A percentile compares a stretch with the other conserved stretches of the same genome.
Conservation (phyloP, 1,284 basidiomycete genomes). For the Flammula alnicola region DNA sequence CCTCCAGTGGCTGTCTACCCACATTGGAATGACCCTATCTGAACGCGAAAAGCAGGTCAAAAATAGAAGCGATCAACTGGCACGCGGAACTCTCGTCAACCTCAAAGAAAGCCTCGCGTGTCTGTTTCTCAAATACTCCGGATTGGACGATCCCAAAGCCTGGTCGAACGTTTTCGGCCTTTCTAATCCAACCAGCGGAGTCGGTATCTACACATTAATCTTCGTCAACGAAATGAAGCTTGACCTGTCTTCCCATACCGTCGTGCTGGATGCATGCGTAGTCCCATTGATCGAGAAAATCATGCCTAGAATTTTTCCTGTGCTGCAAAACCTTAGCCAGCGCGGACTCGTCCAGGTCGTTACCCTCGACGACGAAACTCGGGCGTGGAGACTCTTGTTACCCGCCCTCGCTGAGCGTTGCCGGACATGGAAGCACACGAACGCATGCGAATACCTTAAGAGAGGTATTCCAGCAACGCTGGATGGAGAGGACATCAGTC, state of each 20-base stretch:
- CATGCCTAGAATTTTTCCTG: conserved; percentile 17
- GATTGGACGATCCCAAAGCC: conserved; percentile 1
- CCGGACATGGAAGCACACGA: conserved; percentile 52
- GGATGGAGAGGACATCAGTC: conserved; percentile 31
- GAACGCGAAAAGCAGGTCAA: conserved; percentile 18
- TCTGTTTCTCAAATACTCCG: conserved; percentile 18
- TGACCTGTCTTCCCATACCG: conserved; percentile 48
- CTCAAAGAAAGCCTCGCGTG: conserved; percentile 20
- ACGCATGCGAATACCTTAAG: conserved; percentile 48
- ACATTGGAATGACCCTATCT: conserved; percentile 26
- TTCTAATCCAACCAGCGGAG: conserved; percentile 25
- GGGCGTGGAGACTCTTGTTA: conserved; percentile 51
- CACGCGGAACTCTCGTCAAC: conserved; percentile 16
- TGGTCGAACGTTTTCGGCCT: conserved; percentile 34
- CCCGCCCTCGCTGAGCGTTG: conserved; percentile 55
- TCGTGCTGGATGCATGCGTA: conserved; percentile 49
- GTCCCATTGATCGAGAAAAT: conserved; percentile 37
- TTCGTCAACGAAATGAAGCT: conserved; percentile 46
- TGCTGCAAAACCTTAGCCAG: conserved; percentile 17
- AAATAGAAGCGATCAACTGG: neutral
- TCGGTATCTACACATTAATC: conserved; percentile 38
- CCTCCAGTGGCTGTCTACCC: conserved; percentile 25
- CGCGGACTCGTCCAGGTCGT: conserved; percentile 14
- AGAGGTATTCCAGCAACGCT: conserved; percentile 37
- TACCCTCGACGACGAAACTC: conserved; percentile 33